Evolutionary conservation across 148 eudicot genomes (phyloP).

Genomic region (Chenopodium quinoa): DNA sequence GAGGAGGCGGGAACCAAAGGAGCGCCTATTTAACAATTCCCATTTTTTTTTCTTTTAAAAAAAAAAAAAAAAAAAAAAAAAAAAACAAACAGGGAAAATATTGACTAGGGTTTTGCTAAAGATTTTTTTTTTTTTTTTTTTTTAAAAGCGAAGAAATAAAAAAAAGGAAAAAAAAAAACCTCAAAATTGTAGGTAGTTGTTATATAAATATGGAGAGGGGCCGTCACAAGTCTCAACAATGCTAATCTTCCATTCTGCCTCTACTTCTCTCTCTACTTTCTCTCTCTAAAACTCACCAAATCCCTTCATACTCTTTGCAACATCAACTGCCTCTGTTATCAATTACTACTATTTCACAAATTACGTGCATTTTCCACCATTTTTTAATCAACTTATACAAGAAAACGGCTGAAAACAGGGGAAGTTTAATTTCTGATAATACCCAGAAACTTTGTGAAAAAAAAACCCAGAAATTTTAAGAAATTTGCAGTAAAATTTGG

Average conservation of each 20-base stretch:
- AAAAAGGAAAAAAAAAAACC: neutral
- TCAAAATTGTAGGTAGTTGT: neutral
- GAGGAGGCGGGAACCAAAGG: neutral
- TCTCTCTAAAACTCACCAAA: neutral
- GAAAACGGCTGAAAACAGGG: neutral
- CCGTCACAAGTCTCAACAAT: neutral
- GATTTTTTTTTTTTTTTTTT: neutral
- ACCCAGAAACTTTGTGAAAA: neutral
- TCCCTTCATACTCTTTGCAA: conserved; percentile 9
- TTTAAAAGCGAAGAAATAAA: neutral
- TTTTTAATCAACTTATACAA: neutral
- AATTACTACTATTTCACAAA: neutral
- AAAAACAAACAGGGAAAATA: neutral
- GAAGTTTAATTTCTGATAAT: neutral
- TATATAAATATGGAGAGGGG: neutral
- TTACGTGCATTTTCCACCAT: conserved; percentile 9
- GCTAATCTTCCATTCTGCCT: too few relatives aligned
- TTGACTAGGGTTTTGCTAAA: neutral
- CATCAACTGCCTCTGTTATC: neutral
- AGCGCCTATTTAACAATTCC: neutral
- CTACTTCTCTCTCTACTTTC: neutral
- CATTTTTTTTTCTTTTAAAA: too few relatives aligned
- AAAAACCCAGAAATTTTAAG: neutral
- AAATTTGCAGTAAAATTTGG: neutral
- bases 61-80: too few relatives aligned